These are phyloP conservation scores for Rhododendron williamsianum DNA, from an alignment of 148 eudicot species.

Conservation along the genomic window DNA sequence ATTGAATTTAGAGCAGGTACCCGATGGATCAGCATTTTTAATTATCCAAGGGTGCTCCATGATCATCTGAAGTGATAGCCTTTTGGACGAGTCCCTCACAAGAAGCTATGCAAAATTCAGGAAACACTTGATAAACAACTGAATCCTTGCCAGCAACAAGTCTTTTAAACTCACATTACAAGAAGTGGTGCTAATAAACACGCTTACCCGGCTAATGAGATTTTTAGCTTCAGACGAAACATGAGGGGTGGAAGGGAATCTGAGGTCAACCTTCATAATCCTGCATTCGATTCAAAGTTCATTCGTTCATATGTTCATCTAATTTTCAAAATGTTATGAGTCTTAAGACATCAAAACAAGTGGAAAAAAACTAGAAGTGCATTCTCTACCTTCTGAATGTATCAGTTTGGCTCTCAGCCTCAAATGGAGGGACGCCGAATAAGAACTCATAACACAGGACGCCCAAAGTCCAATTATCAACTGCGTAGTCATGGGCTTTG, in stretches of 20 bases:
- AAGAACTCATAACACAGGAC: constrained; percentile 83
- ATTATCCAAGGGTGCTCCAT: constrained; percentile 77
- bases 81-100: constrained; percentile 78
- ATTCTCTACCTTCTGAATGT: constrained; percentile 60
- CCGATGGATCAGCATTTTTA: constrained; percentile 48
- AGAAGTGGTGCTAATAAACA: background rate
- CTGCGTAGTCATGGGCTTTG: constrained; percentile 80
- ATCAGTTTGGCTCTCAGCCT: constrained; percentile 73
- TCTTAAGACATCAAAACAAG: background rate
- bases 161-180: background rate
- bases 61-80: constrained; percentile 72
- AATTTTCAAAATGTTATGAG: background rate
- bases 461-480: constrained; percentile 96
- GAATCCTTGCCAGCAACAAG: background rate
- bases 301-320: background rate
- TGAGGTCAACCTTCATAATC: constrained; percentile 70
- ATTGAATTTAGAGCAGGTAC: constrained; percentile 31
- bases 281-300: constrained; percentile 21
- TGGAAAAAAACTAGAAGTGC: background rate
- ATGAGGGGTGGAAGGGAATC: constrained; percentile 56
- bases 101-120: constrained; percentile 54
- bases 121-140: background rate
- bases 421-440: constrained; percentile 87
- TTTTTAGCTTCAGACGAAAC: constrained; percentile 66
- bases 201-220: constrained; percentile 62